These are phyloP conservation scores for Debaryomycetaceae sp. DNA, from an alignment of 1,139 yeast genomes.

Conservation along the genomic window DNA sequence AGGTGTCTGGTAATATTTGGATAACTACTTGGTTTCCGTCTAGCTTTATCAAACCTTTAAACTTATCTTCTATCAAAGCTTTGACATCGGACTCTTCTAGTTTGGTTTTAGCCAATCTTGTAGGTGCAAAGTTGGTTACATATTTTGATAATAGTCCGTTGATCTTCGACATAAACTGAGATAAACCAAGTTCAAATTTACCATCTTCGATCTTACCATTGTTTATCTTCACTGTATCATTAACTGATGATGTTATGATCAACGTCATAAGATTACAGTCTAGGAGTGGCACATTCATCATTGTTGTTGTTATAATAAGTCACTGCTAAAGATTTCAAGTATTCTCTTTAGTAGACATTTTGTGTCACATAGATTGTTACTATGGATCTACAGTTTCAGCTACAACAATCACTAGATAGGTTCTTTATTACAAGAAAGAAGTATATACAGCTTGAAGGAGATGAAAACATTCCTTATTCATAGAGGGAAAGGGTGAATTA, in stretches of 20 bases:
- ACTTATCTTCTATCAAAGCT: conserved; percentile 9
- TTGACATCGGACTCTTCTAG: conserved; percentile 11
- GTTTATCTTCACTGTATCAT: conserved; percentile 18
- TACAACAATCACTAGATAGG: neutral
- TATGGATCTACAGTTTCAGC: neutral
- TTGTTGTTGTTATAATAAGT: conserved; percentile 2
- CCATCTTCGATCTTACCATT: conserved; percentile 9
- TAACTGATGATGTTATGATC: conserved; percentile 30
- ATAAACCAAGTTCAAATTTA: conserved; percentile 14
- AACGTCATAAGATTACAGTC: conserved; percentile 15
- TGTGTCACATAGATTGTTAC: neutral
- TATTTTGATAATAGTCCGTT: conserved; percentile 16
- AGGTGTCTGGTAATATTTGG: conserved; percentile 14
- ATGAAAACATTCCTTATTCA: no score
- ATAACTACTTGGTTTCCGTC: conserved; percentile 16
- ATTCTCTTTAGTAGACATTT: no score
- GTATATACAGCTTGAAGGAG: neutral
- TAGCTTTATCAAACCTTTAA: conserved; percentile 18
- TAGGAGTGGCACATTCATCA: conserved; percentile 12
- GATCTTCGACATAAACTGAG: conserved; percentile 16
- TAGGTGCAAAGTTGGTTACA: conserved; percentile 10
- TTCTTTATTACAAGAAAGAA: neutral
- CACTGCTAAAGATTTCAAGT: no score
- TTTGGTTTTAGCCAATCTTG: conserved; percentile 1
- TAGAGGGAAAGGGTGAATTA: no score